These are phyloP conservation scores for Nicotiana tomentosiformis DNA, from an alignment of 257 asterid species.

Conservation along the genomic window DNA sequence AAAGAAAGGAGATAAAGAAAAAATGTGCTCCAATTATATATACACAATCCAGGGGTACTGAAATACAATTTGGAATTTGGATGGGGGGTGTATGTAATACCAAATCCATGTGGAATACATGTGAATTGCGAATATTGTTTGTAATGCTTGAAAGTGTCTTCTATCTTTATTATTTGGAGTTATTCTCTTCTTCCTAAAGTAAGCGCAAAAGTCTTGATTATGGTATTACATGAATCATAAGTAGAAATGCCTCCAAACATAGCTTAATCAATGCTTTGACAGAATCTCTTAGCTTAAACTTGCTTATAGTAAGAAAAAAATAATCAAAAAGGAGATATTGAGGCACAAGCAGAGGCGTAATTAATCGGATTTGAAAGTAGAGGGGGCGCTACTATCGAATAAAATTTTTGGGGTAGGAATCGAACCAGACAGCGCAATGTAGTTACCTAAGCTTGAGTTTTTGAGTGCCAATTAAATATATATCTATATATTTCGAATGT, in stretches of 20 bases:
- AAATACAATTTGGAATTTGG: not conserved
- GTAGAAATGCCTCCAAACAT: too few relatives aligned
- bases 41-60: not conserved
- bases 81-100: not conserved
- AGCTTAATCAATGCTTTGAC: too few relatives aligned
- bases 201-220: not conserved
- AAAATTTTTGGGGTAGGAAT: too few relatives aligned
- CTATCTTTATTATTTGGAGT: not conserved
- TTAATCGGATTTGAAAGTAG: too few relatives aligned
- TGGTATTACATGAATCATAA: not conserved
- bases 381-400: rapidly evolving
- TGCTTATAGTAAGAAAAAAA: not conserved
- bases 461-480: too few relatives aligned
- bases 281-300: not conserved
- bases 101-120: slow-evolving; percentile 11
- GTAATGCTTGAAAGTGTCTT: not conserved
- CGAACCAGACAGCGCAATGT: too few relatives aligned
- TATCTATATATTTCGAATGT: too few relatives aligned
- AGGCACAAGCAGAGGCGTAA: too few relatives aligned
- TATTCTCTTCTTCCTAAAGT: not conserved
- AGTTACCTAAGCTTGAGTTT: too few relatives aligned
- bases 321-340: too few relatives aligned
- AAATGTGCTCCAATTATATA: not conserved
- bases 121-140: slow-evolving; percentile 2
- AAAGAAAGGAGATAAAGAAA: not conserved